Conservation (phyloP, 352 stramenopile genomes). For the Phytophthora ohioensis region DNA sequence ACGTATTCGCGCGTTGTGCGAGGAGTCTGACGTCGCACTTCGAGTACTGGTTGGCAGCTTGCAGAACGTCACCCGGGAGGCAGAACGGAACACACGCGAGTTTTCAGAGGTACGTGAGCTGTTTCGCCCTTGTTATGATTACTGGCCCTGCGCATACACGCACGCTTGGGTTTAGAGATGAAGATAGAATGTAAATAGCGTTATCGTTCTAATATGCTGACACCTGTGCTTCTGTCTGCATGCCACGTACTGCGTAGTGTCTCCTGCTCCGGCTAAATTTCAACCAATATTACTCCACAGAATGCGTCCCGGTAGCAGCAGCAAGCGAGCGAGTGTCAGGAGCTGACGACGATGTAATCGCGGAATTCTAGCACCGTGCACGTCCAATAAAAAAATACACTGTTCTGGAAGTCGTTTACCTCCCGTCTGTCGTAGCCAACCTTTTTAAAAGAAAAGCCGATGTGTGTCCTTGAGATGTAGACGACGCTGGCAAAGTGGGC, state of each 20-base stretch:
- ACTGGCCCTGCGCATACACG: slow-evolving; percentile 10
- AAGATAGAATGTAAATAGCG: slow-evolving; percentile 30
- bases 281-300: slow-evolving; percentile 54
- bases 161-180: slow-evolving; percentile 17
- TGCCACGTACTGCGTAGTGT: slow-evolving; percentile 44
- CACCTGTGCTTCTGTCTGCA: slow-evolving; percentile 28
- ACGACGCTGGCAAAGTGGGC: slow-evolving; percentile 73
- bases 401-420: slow-evolving; percentile 13
- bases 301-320: slow-evolving; percentile 13
- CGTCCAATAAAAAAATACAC: slow-evolving; percentile 33
- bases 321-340: slow-evolving; percentile 11
- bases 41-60: slow-evolving; percentile 36
- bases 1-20: slow-evolving; percentile 30
- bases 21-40: slow-evolving; percentile 36
- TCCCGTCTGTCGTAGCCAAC: not conserved
- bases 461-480: slow-evolving; percentile 79
- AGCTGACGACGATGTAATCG: slow-evolving; percentile 10
- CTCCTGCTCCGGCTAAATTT: slow-evolving; percentile 70
- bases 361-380: slow-evolving; percentile 23
- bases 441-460: slow-evolving; percentile 76
- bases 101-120: slow-evolving; percentile 55
- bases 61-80: slow-evolving; percentile 30
- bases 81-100: slow-evolving; percentile 41
- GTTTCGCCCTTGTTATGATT: slow-evolving; percentile 10
- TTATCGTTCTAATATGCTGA: slow-evolving; percentile 35